Percentiles rank a stretch among this genome's conserved stretches.
phyloP scores from a whole-genome alignment of 805 yeast species.

The Blastobotrys americana region DNA sequence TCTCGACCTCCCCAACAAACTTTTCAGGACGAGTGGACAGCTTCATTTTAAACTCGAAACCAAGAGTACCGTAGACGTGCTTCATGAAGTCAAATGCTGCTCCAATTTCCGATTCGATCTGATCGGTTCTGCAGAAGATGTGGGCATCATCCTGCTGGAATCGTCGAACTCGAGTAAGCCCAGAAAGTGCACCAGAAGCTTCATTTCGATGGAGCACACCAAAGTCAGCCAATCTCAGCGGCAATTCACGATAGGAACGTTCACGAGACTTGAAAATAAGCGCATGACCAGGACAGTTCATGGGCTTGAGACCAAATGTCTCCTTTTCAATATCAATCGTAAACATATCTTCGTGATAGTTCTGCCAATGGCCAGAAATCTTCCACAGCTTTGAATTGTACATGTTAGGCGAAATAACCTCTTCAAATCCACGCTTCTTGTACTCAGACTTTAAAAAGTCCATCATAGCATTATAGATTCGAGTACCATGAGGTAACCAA shows the following conservation, averaged over 20 bases:
- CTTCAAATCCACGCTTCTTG: slow-evolving; percentile 91
- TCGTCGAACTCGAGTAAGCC: slow-evolving; percentile 94
- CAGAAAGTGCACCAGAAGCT: slow-evolving; percentile 89
- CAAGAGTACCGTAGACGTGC: slow-evolving; percentile 82
- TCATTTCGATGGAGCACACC: slow-evolving; percentile 97
- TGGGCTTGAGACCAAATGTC: slow-evolving; percentile 87
- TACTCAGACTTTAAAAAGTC: slow-evolving; percentile 78
- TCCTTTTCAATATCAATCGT: slow-evolving; percentile 96
- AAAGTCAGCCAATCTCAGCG: slow-evolving; percentile 98
- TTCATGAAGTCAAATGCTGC: slow-evolving; percentile 81
- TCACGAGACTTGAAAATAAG: slow-evolving; percentile 85
- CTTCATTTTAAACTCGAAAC: slow-evolving; percentile 94
- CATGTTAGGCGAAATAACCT: slow-evolving; percentile 99
- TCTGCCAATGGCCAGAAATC: slow-evolving; percentile 97
- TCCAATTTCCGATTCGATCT: slow-evolving; percentile 78
- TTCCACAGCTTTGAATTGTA: slow-evolving; percentile 97
- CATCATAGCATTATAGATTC: slow-evolving; percentile 85
- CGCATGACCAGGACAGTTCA: slow-evolving; percentile 97
- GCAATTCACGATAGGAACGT: slow-evolving; percentile 92
- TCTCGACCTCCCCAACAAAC: slow-evolving; percentile 86
- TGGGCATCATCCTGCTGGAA: slow-evolving; percentile 99
- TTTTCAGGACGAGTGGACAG: slow-evolving; percentile 96
- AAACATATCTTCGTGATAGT: slow-evolving; percentile 96
- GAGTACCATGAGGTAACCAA: slow-evolving; percentile 99
- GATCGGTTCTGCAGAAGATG: slow-evolving; percentile 89